Evolutionary conservation across 1,284 basidiomycete genomes (phyloP).

Genomic region (Microbotryum intermedium): DNA sequence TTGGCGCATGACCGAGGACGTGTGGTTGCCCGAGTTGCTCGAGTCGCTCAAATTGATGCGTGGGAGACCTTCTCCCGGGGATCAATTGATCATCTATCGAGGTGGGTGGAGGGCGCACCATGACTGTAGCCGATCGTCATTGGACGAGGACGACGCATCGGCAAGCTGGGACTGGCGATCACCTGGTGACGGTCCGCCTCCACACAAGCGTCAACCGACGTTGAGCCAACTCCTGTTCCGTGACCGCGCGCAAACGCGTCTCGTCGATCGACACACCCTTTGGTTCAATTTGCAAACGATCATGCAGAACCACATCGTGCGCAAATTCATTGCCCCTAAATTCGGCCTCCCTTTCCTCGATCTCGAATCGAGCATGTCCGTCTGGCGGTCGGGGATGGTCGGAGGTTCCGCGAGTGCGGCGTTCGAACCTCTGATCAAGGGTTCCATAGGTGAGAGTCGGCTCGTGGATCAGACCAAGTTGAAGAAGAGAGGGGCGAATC

Average conservation of each 20-base stretch:
- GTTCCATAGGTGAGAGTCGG: background rate
- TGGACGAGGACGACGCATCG: background rate
- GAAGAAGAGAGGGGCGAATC: background rate
- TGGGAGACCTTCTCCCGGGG: conserved; percentile 17
- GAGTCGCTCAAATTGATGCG: conserved; percentile 27
- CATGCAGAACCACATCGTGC: conserved; percentile 32
- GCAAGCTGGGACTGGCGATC: conserved; percentile 16
- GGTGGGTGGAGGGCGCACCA: conserved; percentile 33
- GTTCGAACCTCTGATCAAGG: background rate
- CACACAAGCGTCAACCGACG: conserved; percentile 14
- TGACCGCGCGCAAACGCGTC: background rate
- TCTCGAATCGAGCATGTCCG: conserved; percentile 30
- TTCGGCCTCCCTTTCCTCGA: conserved; percentile 35
- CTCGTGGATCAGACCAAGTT: conserved; percentile 2
- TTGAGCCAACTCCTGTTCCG: conserved; percentile 13
- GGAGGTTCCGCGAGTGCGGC: conserved; percentile 17
- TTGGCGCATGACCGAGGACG: conserved; percentile 11
- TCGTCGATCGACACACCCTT: conserved; percentile 12
- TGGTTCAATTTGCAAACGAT: conserved; percentile 35
- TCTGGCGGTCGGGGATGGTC: conserved; percentile 34
- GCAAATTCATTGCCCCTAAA: conserved; percentile 16
- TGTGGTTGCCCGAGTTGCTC: conserved; percentile 33
- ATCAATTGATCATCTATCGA: conserved; percentile 32
- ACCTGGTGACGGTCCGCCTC: conserved; percentile 28
- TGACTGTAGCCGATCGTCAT: conserved; percentile 16